Evolutionary conservation across 345 rosid genomes (phyloP), one percentile per base, ranked within the genome.

Genomic region (Ceriops tagal): DNA sequence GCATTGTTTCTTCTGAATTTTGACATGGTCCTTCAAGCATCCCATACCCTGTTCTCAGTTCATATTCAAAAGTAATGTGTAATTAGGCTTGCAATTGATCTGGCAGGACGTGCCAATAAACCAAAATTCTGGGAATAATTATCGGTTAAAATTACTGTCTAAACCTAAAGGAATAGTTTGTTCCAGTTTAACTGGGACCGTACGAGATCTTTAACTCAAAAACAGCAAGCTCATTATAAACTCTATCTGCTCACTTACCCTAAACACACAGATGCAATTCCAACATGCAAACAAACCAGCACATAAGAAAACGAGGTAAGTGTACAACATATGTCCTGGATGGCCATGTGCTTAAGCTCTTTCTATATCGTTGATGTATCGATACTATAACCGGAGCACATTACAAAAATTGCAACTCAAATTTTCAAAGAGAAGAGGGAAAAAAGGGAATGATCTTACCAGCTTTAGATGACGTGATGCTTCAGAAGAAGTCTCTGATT

Each of bases 401-500:
- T 3, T 10, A 55, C 10, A 55, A 59, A 59, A 57, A 31, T 37
- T 46, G 21, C 53, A 15, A 35, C 72, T 26, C 0, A 10, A 49
- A 58, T 61, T 64, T 65, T 43, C 49, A 13, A 43, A 61, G 47
- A 53, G 53, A 34, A 71, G 51, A 55, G 37, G 37, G 58, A 58
- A 26, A 32, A 32, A 72, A 74, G 67, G 22, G 73, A 70, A 55
- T 19, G n/a, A 59, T 65, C 82, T 81, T 79, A 95, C 99, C 82
- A 82, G 88, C 85, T 87, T 90, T 67, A 70, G 75, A 57, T 78
- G 71, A 46, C 75, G 81, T 64, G 92, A 86, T 76, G 79, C 83
- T 75, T 83, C 87, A 58, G 60, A 80, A 22, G 85, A 81, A 82
- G 70, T 66, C 56, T 71, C 77, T 63, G 70, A 67, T 76, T 76